Percentiles rank a stretch among this genome's conserved stretches.
Evolutionary conservation across 805 yeast species (phyloP).

Genomic region (Starmerella vitae): DNA sequence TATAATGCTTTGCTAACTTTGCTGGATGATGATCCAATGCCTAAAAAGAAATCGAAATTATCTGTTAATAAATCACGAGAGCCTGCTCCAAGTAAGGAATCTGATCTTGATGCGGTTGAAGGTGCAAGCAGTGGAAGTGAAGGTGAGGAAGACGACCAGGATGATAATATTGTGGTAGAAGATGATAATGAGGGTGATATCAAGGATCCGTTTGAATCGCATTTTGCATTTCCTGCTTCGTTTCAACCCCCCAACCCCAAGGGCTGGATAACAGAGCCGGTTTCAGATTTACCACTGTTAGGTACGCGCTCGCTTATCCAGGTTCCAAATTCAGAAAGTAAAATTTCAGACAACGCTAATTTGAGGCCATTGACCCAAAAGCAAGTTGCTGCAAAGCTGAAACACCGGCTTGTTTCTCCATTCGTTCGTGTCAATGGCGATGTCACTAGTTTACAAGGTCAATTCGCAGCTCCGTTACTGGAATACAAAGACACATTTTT

Average conservation of each 20-base stretch:
- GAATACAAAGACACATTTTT: conserved; percentile 58
- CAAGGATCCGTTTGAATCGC: conserved; percentile 63
- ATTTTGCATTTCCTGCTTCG: conserved; percentile 43
- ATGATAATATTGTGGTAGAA: conserved; percentile 27
- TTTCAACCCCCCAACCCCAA: conserved; percentile 23
- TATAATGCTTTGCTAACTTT: conserved; percentile 57
- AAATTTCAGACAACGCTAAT: not conserved
- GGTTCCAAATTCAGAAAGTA: conserved; percentile 5
- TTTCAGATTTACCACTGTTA: conserved; percentile 14
- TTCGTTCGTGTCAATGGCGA: conserved; percentile 26
- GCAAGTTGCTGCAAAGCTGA: conserved; percentile 25
- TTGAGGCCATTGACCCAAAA: not conserved
- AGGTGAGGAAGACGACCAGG: conserved; percentile 17
- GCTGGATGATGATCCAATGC: conserved; percentile 33
- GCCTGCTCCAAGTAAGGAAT: conserved; percentile 18
- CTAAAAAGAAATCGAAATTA: conserved; percentile 12
- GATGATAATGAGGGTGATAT: conserved; percentile 31
- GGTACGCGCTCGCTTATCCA: conserved; percentile 19
- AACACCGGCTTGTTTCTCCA: conserved; percentile 31
- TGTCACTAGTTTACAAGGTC: conserved; percentile 36
- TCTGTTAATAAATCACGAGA: not conserved
- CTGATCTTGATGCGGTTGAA: conserved; percentile 16
- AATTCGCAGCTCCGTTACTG: conserved; percentile 50
- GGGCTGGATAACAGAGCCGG: conserved; percentile 21
- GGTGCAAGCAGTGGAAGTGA: conserved; percentile 23